Percentiles rank a stretch among this genome's conserved stretches.
These are phyloP conservation scores for Coprinopsis sp. DNA, from an alignment of 768 basidiomycete species.

Conservation along the genomic window DNA sequence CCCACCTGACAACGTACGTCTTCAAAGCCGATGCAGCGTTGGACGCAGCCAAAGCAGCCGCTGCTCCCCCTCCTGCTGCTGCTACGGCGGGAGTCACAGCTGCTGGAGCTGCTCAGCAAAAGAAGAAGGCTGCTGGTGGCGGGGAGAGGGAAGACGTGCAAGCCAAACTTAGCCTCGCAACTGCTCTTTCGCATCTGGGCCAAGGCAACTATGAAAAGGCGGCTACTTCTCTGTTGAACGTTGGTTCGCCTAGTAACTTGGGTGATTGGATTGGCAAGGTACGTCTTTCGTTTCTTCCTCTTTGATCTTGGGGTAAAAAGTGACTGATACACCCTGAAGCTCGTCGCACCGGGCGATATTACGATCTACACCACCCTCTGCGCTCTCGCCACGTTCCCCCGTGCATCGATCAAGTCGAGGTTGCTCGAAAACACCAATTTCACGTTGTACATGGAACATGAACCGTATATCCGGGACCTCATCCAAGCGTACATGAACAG, in stretches of 20 bases:
- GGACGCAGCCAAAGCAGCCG: conserved; percentile 48
- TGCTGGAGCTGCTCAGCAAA: conserved; percentile 17
- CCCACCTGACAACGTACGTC: conserved; percentile 86
- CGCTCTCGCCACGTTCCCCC: conserved; percentile 71
- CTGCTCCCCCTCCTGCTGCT: conserved; percentile 20
- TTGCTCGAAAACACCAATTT: conserved; percentile 69
- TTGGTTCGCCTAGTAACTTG: conserved; percentile 60
- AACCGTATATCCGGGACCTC: conserved; percentile 82
- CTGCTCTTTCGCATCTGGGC: conserved; percentile 70
- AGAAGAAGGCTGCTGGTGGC: conserved; percentile 51
- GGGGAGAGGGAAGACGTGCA: conserved; percentile 67
- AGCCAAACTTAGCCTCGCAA: conserved; percentile 78
- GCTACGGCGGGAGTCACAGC: conserved; percentile 15
- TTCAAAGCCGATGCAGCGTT: conserved; percentile 94
- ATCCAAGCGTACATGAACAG: conserved; percentile 82
- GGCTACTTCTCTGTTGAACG: conserved; percentile 63
- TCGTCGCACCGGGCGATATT: conserved; percentile 78
- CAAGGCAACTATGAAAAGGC: conserved; percentile 77
- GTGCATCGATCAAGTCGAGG: conserved; percentile 63
- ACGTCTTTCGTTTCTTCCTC: conserved; percentile 6
- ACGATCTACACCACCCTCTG: conserved; percentile 84
- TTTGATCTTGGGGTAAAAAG: not conserved
- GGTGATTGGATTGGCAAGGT: conserved; percentile 79
- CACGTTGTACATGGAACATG: conserved; percentile 75
- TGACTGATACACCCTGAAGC: conserved; percentile 31